Base-by-base conservation (phyloP, 1,284 basidiomycete species). In the Chalciporus sp. region DNA sequence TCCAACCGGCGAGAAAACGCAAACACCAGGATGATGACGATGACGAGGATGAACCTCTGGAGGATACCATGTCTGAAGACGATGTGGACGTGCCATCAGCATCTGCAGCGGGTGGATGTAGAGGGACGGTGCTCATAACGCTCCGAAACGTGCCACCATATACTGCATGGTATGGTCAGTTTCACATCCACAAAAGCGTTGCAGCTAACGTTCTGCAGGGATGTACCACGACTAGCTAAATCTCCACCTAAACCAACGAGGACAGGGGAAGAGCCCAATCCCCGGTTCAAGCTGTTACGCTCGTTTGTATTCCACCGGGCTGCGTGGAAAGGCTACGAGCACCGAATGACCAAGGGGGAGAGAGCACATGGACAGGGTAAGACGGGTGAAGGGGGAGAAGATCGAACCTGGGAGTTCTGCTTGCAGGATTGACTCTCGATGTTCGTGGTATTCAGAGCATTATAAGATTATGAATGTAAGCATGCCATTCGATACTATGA, bases 261-360 rank as follows among this genome's bases (percentile, higher is more conserved):
- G 48, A 67, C 73, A 2, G 77, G 74, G 31, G 70, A 74, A 23
- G 71, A 73, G 11, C 70, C 74, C 9, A 91, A 88, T 66, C 88
- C 92, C 4, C 75, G 72, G 10, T 98, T 91, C 67, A 81, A 74
- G 3, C 78, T 93, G 5, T 73, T 95, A 45, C 81, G 94, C 23
- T 95, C 92, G 1, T 98, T 96, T 69, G 79, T 75, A 23, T 99
- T 99, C 64, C 76, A 85, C 43, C 80, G 92, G 26, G 71, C 70
- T 12, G 66, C 76, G 1, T 98, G 93, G 85, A 81, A 81, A 46
- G 94, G 92, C 0, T 98, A 98, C 64, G 86, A 88, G 60, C 95
- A 98, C 72, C 77, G 92, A 11, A 89, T 96, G 81, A 98, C 95
- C 1, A 90, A 95, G 61, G 95, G 95, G 12, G 86, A 84, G 64